Percentiles rank a stretch among this genome's conserved stretches.
These are phyloP conservation scores for Pyrenophora teres DNA, from an alignment of 2,329 filamentous ascomycete genomes.

Conservation along the genomic window DNA sequence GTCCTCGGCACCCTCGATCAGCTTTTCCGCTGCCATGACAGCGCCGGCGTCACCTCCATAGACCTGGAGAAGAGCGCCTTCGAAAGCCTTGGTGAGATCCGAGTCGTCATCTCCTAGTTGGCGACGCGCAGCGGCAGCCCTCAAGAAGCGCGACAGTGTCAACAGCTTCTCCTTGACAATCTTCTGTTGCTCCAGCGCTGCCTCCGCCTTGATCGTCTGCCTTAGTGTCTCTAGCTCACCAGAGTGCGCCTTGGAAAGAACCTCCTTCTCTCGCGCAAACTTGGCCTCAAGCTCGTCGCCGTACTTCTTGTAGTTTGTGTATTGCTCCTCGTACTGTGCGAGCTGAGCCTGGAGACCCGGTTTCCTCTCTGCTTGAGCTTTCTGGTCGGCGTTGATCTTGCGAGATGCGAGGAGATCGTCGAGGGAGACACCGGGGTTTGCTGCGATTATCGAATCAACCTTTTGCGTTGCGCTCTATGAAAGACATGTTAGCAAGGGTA, in stretches of 20 bases:
- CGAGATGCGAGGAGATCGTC: constrained; percentile 72
- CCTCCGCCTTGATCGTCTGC: constrained; percentile 61
- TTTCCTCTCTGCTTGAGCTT: constrained; percentile 77
- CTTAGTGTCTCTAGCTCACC: constrained; percentile 61
- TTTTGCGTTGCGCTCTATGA: constrained; percentile 70
- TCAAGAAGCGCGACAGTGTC: constrained; percentile 77
- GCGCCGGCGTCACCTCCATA: constrained; percentile 78
- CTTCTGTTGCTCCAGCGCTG: constrained; percentile 53
- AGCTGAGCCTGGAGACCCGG: constrained; percentile 71
- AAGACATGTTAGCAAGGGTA: constrained; percentile 25
- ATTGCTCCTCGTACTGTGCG: constrained; percentile 72
- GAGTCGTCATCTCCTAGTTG: constrained; percentile 71
- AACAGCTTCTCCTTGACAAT: constrained; percentile 66
- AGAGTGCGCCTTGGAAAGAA: constrained; percentile 60
- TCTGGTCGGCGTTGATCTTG: constrained; percentile 82
- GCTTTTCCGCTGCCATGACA: constrained; percentile 74
- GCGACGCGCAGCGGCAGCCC: constrained; percentile 75
- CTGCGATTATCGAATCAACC: constrained; percentile 70
- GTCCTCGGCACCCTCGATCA: constrained; percentile 74
- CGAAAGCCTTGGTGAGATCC: constrained; percentile 79
- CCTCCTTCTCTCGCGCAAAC: constrained; percentile 61
- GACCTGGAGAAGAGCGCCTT: constrained; percentile 77
- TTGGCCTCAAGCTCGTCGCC: constrained; percentile 72
- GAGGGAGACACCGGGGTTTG: constrained; percentile 71
- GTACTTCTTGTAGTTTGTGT: constrained; percentile 74